phyloP scores from a whole-genome alignment of 2,329 filamentous ascomycete genomes.

The Botryosphaeria dothidea region DNA sequence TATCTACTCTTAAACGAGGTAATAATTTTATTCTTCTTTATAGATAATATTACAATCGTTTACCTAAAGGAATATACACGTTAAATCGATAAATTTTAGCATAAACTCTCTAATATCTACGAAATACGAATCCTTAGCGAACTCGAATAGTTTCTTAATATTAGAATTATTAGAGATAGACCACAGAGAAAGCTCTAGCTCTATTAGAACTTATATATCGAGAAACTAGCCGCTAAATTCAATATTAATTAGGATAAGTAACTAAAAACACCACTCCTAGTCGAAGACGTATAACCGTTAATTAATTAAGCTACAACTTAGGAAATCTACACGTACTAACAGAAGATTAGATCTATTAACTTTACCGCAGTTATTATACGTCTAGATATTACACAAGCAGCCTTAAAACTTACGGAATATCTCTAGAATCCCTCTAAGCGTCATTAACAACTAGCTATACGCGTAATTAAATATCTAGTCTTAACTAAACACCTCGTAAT shows the following conservation, averaged over 20 bases:
- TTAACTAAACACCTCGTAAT: conserved; percentile 15
- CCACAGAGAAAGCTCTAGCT: conserved; percentile 17
- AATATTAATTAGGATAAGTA: neutral
- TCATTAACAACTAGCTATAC: conserved; percentile 22
- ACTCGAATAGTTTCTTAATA: conserved; percentile 20
- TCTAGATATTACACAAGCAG: conserved; percentile 22
- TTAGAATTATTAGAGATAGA: conserved; percentile 21
- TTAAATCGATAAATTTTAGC: conserved; percentile 17
- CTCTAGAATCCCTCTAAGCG: conserved; percentile 22
- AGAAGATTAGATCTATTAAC: conserved; percentile 24
- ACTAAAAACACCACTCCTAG: conserved; percentile 1
- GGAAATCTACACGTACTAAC: conserved; percentile 23
- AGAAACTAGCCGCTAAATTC: conserved; percentile 23
- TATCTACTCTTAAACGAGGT: conserved; percentile 21
- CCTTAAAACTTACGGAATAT: conserved; percentile 22
- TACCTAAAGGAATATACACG: conserved; percentile 4
- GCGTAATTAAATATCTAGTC: conserved; percentile 20
- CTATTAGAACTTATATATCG: conserved; percentile 21
- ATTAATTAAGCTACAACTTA: conserved; percentile 6
- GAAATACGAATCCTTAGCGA: conserved; percentile 17
- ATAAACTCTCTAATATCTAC: conserved; percentile 11
- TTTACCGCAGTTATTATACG: conserved; percentile 21
- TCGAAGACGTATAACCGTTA: conserved; percentile 10
- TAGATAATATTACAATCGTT: conserved; percentile 22
- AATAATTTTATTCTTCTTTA: conserved; percentile 22